A percentile compares a stretch with the other conserved stretches of the same genome.
phyloP scores from a whole-genome alignment of 1,284 basidiomycete genomes.

The Apiotrichum mycotoxinovorans region DNA sequence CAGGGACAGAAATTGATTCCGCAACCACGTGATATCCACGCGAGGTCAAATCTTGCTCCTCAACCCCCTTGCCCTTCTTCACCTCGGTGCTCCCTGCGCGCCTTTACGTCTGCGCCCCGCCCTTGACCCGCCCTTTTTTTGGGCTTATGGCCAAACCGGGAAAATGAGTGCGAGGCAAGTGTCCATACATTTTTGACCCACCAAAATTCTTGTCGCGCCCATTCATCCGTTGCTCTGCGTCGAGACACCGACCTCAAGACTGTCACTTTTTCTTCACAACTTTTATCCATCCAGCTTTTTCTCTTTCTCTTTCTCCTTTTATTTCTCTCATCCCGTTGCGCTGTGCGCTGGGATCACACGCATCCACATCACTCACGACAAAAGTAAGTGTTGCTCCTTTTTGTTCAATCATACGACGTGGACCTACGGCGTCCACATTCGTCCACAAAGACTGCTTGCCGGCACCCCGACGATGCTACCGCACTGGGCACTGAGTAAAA shows the following conservation, averaged over 20 bases:
- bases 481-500: constrained; percentile 51
- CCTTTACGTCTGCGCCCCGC: too few species aligned
- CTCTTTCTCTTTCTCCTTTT: neutral
- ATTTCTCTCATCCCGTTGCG: neutral
- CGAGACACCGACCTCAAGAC: neutral
- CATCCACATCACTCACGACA: neutral
- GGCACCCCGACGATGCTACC: constrained; percentile 34
- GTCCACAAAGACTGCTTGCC: neutral
- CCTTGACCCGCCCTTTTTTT: too few species aligned
- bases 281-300: neutral
- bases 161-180: neutral
- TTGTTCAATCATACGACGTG: neutral
- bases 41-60: too few species aligned
- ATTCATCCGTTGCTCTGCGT: neutral
- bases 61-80: too few species aligned
- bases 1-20: too few species aligned
- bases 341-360: constrained; percentile 1
- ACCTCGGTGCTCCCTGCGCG: too few species aligned
- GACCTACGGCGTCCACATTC: neutral
- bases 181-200: too few species aligned
- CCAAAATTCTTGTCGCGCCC: neutral
- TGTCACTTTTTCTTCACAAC: neutral
- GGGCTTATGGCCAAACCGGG: neutral
- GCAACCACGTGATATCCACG: too few species aligned
- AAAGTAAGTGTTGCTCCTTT: neutral